Evolutionary conservation across 2,329 filamentous ascomycete species (phyloP).

Genomic region (Aspergillus luchuensis): DNA sequence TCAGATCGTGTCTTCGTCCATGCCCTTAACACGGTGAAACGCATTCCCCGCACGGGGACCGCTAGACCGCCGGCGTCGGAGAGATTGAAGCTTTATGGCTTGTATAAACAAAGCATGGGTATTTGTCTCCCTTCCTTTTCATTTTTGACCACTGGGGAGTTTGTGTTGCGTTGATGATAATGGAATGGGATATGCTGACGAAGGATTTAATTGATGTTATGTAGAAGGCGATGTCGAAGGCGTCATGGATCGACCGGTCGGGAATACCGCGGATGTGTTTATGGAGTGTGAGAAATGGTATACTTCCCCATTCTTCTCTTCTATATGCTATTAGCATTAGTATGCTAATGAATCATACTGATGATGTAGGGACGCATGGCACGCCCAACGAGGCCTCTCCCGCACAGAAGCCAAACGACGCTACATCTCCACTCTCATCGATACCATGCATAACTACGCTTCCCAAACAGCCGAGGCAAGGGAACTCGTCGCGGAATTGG

Average conservation of each 20-base stretch:
- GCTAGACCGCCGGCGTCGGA: slow-evolving; percentile 82
- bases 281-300: slow-evolving; percentile 68
- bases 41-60: slow-evolving; percentile 90
- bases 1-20: slow-evolving; percentile 97
- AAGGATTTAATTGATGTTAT: background rate
- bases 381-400: slow-evolving; percentile 77
- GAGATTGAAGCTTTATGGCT: slow-evolving; percentile 88
- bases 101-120: slow-evolving; percentile 98
- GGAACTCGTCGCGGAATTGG: slow-evolving; percentile 89
- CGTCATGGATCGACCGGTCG: slow-evolving; percentile 80
- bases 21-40: slow-evolving; percentile 97
- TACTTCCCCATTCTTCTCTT: background rate
- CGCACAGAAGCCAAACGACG: slow-evolving; percentile 90
- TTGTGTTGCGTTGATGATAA: background rate
- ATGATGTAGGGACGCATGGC: slow-evolving; percentile 79
- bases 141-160: background rate
- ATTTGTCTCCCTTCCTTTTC: slow-evolving; percentile 14
- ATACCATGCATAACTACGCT: slow-evolving; percentile 95
- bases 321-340: background rate
- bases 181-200: background rate
- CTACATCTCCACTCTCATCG: slow-evolving; percentile 91
- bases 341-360: background rate
- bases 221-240: slow-evolving; percentile 89
- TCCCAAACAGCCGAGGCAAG: slow-evolving; percentile 76
- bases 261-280: slow-evolving; percentile 53